Evolutionary conservation across 164 flowering plant genomes (phyloP).

Genomic region (Nymphaea thermarum): DNA sequence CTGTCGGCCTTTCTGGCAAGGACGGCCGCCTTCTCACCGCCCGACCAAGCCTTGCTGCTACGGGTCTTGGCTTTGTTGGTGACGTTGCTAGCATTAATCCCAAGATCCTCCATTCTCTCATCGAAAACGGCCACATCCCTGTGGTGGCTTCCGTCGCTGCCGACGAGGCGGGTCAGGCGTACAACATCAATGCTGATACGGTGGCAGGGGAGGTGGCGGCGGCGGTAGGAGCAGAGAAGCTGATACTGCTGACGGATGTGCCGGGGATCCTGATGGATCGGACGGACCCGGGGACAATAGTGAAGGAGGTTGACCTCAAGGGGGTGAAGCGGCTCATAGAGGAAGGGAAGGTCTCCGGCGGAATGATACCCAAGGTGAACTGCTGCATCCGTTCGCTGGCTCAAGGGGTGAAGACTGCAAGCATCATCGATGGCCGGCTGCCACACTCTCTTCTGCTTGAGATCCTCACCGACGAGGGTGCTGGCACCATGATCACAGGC

Average conservation of each 20-base stretch:
- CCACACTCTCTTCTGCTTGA: conserved; percentile 74
- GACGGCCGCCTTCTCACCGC: conserved; percentile 82
- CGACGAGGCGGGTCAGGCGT: conserved; percentile 62
- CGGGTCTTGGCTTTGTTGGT: conserved; percentile 76
- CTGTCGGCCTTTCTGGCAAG: conserved; percentile 74
- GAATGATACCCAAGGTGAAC: conserved; percentile 92
- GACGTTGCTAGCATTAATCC: conserved; percentile 73
- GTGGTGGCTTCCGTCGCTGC: conserved; percentile 90
- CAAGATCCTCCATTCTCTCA: conserved; percentile 37
- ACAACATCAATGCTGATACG: conserved; percentile 89
- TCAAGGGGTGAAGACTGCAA: conserved; percentile 80
- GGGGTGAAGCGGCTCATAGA: conserved; percentile 72
- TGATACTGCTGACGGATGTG: conserved; percentile 81
- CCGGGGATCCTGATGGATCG: conserved; percentile 58
- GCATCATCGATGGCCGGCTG: conserved; percentile 81
- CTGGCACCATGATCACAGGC: conserved; percentile 92
- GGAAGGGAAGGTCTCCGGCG: conserved; percentile 79
- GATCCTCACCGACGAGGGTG: conserved; percentile 81
- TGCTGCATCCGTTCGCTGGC: conserved; percentile 76
- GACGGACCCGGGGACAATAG: conserved; percentile 55
- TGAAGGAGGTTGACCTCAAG: conserved; percentile 69
- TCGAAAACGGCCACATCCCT: conserved; percentile 49
- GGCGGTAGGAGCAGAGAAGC: conserved; percentile 84
- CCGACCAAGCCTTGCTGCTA: conserved; percentile 47
- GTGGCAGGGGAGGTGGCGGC: conserved; percentile 93